phyloP scores from a whole-genome alignment of 2,329 filamentous ascomycete genomes.

The Fusarium praegraminearum region DNA sequence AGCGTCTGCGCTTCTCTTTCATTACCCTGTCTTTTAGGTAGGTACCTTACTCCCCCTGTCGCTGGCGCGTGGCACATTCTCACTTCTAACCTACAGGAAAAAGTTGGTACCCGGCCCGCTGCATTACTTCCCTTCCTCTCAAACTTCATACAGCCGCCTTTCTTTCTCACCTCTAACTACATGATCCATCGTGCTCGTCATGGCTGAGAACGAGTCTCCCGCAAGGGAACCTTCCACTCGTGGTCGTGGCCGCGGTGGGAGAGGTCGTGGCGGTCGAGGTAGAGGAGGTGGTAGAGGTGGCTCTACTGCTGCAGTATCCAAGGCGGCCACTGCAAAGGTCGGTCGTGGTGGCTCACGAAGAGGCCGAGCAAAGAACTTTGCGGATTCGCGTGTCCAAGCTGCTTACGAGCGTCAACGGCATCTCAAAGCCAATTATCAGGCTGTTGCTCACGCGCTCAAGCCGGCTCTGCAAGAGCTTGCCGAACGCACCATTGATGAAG shows the following conservation, averaged over 20 bases:
- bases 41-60: constrained; percentile 34
- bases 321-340: constrained; percentile 53
- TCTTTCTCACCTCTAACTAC: constrained; percentile 41
- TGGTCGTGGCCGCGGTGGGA: constrained; percentile 53
- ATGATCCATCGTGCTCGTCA: constrained; percentile 51
- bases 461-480: constrained; percentile 74
- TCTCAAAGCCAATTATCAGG: constrained; percentile 73
- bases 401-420: constrained; percentile 73
- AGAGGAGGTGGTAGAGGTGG: constrained; percentile 50
- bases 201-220: constrained; percentile 56
- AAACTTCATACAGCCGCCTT: constrained; percentile 12
- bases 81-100: constrained; percentile 39
- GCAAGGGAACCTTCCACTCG: constrained; percentile 53
- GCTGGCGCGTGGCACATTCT: constrained; percentile 43
- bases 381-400: constrained; percentile 66
- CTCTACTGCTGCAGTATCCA: constrained; percentile 50
- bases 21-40: constrained; percentile 17
- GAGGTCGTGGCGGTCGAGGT: constrained; percentile 50
- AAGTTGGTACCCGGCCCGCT: constrained; percentile 40
- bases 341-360: constrained; percentile 57
- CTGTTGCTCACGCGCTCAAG: constrained; percentile 72
- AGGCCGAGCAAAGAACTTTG: constrained; percentile 68
- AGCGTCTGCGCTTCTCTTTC: constrained; percentile 23
- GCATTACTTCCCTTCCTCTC: constrained; percentile 29
- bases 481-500: constrained; percentile 67